Percentiles rank a stretch among this genome's conserved stretches.
Conservation (phyloP, 176 grass and related monocot genomes). For the Oryza meyeriana region DNA sequence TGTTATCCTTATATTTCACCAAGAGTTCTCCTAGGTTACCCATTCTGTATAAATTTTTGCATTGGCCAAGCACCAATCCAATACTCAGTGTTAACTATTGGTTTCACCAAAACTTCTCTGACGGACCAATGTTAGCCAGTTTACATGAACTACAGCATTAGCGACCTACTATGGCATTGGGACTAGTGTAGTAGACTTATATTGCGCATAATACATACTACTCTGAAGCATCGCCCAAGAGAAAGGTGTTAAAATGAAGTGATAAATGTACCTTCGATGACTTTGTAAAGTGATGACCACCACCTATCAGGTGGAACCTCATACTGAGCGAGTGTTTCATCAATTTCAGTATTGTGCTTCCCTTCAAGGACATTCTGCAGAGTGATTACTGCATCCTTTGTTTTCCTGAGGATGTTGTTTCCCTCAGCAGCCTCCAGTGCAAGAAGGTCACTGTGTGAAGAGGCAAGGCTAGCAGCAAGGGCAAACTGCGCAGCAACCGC, state of each 20-base stretch:
- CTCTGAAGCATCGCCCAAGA: neutral
- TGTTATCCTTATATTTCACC: neutral
- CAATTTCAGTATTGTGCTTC: constrained; percentile 75
- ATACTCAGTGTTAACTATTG: neutral
- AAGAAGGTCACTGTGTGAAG: constrained; percentile 83
- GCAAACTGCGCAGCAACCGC: constrained; percentile 81
- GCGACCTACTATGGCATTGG: neutral
- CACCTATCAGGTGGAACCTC: constrained; percentile 73
- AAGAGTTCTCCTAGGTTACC: neutral
- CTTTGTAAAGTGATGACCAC: constrained; percentile 98
- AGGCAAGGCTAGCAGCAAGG: constrained; percentile 69
- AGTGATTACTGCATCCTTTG: constrained; percentile 90
- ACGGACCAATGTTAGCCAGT: neutral
- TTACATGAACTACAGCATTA: neutral
- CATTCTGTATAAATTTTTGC: no score
- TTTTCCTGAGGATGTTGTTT: constrained; percentile 78
- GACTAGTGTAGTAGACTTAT: neutral
- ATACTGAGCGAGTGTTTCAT: constrained; percentile 64
- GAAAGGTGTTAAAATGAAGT: neutral
- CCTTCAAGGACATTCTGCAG: constrained; percentile 89
- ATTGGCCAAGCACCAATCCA: neutral
- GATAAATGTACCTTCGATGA: constrained; percentile 73
- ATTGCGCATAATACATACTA: neutral
- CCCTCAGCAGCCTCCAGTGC: constrained; percentile 59
- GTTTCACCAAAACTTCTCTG: neutral